Percentiles rank a stretch among this genome's conserved stretches.
These are phyloP conservation scores for Ambrosia trifida DNA, from an alignment of 129 eudicot species.

Conservation along the genomic window DNA sequence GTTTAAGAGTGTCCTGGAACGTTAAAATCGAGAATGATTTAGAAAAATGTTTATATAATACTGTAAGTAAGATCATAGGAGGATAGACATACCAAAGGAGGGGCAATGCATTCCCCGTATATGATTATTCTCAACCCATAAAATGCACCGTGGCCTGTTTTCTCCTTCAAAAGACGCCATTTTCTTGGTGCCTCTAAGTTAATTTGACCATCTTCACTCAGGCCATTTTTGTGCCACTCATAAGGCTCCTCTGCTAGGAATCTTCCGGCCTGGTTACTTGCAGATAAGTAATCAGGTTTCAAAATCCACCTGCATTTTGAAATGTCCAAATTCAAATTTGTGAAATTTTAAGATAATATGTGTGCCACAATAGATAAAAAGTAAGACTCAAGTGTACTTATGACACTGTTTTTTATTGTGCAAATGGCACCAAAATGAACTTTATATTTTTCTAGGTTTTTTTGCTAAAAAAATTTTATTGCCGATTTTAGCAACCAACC, in stretches of 20 bases:
- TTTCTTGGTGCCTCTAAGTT: slow-evolving; percentile 92
- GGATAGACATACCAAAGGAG: slow-evolving; percentile 63
- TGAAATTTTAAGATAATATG: background rate
- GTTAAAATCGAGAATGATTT: background rate
- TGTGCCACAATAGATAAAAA: background rate
- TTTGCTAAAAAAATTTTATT: background rate
- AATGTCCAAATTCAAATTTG: background rate
- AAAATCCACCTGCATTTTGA: slow-evolving; percentile 80
- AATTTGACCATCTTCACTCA: slow-evolving; percentile 79
- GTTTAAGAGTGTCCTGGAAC: slow-evolving; percentile 89
- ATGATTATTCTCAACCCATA: slow-evolving; percentile 75
- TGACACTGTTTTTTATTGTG: background rate
- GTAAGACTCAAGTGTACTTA: background rate
- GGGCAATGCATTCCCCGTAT: slow-evolving; percentile 96
- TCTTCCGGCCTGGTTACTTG: slow-evolving; percentile 71
- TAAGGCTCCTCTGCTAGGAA: slow-evolving; percentile 81
- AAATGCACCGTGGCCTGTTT: slow-evolving; percentile 92
- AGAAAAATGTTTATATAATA: background rate
- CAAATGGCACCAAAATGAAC: background rate
- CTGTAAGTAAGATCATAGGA: background rate
- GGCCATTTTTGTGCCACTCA: slow-evolving; percentile 83
- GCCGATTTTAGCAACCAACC: background rate
- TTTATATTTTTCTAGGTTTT: background rate
- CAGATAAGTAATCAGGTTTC: slow-evolving; percentile 82
- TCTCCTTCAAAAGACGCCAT: slow-evolving; percentile 89